Evolutionary conservation across 2,329 filamentous ascomycete species (phyloP).

Genomic region (Aspergillus oerlinghausenensis): DNA sequence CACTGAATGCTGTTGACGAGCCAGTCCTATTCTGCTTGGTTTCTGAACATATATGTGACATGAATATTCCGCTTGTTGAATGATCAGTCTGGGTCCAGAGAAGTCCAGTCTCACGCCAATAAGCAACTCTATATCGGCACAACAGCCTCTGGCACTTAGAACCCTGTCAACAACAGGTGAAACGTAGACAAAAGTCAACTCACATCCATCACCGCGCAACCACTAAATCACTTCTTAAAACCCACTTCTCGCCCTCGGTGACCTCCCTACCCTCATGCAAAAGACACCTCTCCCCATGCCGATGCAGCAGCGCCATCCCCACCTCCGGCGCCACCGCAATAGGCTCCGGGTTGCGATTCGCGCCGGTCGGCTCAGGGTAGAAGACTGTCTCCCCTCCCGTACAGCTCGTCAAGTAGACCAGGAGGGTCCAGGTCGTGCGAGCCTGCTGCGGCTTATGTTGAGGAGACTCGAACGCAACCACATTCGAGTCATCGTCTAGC

Average conservation of each 20-base stretch:
- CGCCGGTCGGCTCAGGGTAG: conserved; percentile 61
- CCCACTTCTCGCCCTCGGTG: conserved; percentile 79
- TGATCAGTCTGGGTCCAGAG: not conserved
- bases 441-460: conserved; percentile 44
- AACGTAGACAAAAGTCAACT: not conserved
- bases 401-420: conserved; percentile 84
- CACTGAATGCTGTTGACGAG: not conserved
- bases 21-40: not conserved
- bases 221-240: conserved; percentile 73
- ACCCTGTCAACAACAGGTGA: not conserved
- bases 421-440: conserved; percentile 83
- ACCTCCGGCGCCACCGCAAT: conserved; percentile 70
- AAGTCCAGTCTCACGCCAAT: not conserved
- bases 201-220: conserved; percentile 29
- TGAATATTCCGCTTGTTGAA: not conserved
- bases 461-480: conserved; percentile 54
- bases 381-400: conserved; percentile 87
- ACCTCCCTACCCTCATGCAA: conserved; percentile 84
- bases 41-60: not conserved
- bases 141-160: not conserved
- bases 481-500: conserved; percentile 81
- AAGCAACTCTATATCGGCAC: not conserved
- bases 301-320: conserved; percentile 82
- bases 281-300: conserved; percentile 84
- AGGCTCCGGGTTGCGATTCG: conserved; percentile 51